Evolutionary conservation across 768 basidiomycete species (phyloP), one percentile per base, ranked within the genome.

Genomic region (Leccinellum rugosiceps): DNA sequence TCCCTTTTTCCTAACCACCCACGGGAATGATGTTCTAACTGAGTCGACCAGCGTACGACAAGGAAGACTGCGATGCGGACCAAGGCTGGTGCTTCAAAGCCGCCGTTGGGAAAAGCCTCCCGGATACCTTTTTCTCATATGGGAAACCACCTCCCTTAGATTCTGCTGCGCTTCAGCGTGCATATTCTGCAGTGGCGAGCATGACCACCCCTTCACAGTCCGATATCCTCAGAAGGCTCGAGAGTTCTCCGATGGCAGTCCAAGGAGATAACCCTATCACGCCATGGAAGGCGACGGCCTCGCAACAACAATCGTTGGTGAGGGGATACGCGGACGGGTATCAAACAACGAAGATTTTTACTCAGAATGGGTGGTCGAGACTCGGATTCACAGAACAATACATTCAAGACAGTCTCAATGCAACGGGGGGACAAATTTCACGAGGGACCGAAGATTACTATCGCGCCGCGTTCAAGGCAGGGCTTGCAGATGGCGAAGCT

Each of bases 71-170:
- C 58, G 73, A 78, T 7, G 67, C 73, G 19, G 85, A 87, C 57
- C 75, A 76, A 13, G 85, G 80, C 8, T 90, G 87, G 88, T 90
- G 87, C 64, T 88, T 90, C 76, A 80, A 76, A 52, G 69, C 76
- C 3, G 83, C 83, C 0, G 80, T 87, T 28, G 83, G 82, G 9
- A 79, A 74, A 13, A 77, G 71, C 38, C 77, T 90, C 5, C 86
- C 87, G 0, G 59, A 72, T 4, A 78, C 75, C 10, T 89, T 90
- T 70, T 85, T 77, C 65, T 76, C 80, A 0, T 86, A 82, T 67
- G 74, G 74, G 34, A 61, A 65, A 55, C 58, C 68, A 17, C 62
- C 66, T 2, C 55, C 65, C 6, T 56, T 61, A 6, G 66, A 68
- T 52, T 50, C 65, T 3, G 52, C 57, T 3, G 61, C 62, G 28